Evolutionary conservation across 306 rosid genomes (phyloP), one percentile per base, ranked within the genome.

Genomic region (Canavalia gladiata): DNA sequence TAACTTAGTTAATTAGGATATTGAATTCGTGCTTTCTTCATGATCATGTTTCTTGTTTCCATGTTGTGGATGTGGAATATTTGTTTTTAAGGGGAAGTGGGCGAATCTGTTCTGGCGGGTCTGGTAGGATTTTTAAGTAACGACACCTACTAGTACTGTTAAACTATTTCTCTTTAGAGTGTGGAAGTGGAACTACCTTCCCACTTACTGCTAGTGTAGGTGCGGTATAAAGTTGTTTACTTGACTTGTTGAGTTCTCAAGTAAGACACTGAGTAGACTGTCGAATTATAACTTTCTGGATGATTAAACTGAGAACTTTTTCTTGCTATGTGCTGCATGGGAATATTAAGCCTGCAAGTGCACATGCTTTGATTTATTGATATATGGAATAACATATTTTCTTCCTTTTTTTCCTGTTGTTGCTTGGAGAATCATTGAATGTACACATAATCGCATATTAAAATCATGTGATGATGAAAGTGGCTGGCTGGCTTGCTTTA

Each of bases 391-490:
- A 10, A 0, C 41, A 30, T 57, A 12, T 29, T 12, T 60, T 59
- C 59, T 33, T 58, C 66, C 50, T 29, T 12, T 60, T 59, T 47
- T 33, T 58, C 66, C 50, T 35, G 12, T 60, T 75, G 68, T 78
- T 13, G 1, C 46, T 42, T 68, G 41, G 39, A 78, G 25, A 47
- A 56, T 39, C 8, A 37, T 56, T 13, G 28, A 42, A 69, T 43
- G 25, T 43, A 7, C 10, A 39, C 8, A 10, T 37, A 55, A 8
- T 54, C 55, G 69, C 39, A 31, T 43, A 30, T 55, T 67, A 55
- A 54, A 47, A 45, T 68, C 59, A 43, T 45, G 47, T 41, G 68
- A 28, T 3, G 7, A 78, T 4, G 29, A 67, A 39, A 52, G 33
- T 52, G 39, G 74, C 7, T 39, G 31, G 74, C 1, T 3, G 34